Conservation (phyloP, 2,329 filamentous ascomycete species). For the Ceratocystis albifundus region DNA sequence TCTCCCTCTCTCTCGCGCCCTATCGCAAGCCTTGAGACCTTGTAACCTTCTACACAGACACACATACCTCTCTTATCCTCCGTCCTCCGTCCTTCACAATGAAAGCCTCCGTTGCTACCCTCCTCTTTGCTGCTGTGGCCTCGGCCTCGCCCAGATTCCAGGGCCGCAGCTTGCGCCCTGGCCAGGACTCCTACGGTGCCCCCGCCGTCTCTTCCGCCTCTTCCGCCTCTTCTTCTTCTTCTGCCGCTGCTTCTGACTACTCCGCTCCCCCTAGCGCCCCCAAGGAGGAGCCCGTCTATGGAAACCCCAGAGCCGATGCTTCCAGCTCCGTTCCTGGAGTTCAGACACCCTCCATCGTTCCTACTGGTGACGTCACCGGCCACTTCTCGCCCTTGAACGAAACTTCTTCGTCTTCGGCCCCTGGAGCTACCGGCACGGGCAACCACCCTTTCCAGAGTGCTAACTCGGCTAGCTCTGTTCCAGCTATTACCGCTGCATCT, state of each 20-base stretch:
- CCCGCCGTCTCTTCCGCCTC: neutral
- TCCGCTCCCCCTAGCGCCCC: neutral
- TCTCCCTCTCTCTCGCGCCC: slow-evolving; percentile 8
- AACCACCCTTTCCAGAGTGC: neutral
- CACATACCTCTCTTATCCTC: slow-evolving; percentile 4
- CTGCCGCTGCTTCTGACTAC: neutral
- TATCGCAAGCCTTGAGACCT: slow-evolving; percentile 16
- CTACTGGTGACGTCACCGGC: neutral
- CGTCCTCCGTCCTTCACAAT: slow-evolving; percentile 15
- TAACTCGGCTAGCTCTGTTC: slow-evolving; percentile 1
- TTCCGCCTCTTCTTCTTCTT: neutral
- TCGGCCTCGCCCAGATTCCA: slow-evolving; percentile 21
- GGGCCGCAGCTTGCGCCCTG: slow-evolving; percentile 18
- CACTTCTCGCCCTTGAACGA: neutral
- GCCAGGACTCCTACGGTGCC: neutral
- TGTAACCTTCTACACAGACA: slow-evolving; percentile 2
- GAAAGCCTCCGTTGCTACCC: slow-evolving; percentile 22
- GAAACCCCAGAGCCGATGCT: neutral
- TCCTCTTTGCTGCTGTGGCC: slow-evolving; percentile 20
- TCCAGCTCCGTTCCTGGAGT: neutral
- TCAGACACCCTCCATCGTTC: neutral
- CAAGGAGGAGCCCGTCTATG: neutral
- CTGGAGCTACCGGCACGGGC: neutral
- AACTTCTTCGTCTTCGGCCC: slow-evolving; percentile 4
- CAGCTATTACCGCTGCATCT: neutral